A percentile compares a stretch with the other conserved stretches of the same genome.
These are phyloP conservation scores for Penicillium antarcticum DNA, from an alignment of 495 filamentous ascomycete species.

Conservation along the genomic window DNA sequence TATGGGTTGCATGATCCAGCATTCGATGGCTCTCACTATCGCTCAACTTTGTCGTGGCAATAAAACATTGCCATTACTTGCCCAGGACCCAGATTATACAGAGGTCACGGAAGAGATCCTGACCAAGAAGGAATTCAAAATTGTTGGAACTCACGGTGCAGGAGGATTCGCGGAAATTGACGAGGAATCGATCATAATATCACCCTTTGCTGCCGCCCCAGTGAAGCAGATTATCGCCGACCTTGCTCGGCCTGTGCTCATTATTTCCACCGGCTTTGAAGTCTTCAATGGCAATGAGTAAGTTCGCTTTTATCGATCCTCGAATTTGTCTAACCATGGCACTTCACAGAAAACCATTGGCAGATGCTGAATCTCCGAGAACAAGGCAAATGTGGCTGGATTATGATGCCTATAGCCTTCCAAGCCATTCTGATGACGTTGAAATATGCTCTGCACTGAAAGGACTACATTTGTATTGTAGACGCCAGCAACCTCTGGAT, in stretches of 20 bases:
- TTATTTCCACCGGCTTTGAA: constrained; percentile 24
- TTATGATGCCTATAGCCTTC: constrained; percentile 25
- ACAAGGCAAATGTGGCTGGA: constrained; percentile 34
- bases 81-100: constrained; percentile 34
- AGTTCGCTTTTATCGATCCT: constrained; percentile 24
- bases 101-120: constrained; percentile 29
- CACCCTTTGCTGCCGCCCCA: constrained; percentile 27
- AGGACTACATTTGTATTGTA: constrained; percentile 24
- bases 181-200: constrained; percentile 32
- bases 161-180: constrained; percentile 39
- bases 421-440: constrained; percentile 24
- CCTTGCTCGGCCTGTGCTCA: constrained; percentile 30
- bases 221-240: constrained; percentile 36
- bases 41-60: constrained; percentile 28
- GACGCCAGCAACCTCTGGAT: constrained; percentile 19
- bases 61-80: constrained; percentile 18
- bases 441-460: constrained; percentile 24
- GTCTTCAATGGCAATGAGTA: constrained; percentile 27
- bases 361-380: constrained; percentile 36
- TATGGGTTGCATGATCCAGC: constrained; percentile 26
- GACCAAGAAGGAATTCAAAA: constrained; percentile 29
- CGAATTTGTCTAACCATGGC: constrained; percentile 21
- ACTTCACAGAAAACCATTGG: constrained; percentile 26
- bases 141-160: constrained; percentile 35
- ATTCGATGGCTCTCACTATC: constrained; percentile 33